Percentiles rank a stretch among this genome's conserved stretches.
These are phyloP conservation scores for Starmerella stigmatis DNA, from an alignment of 805 yeast species.

Conservation along the genomic window DNA sequence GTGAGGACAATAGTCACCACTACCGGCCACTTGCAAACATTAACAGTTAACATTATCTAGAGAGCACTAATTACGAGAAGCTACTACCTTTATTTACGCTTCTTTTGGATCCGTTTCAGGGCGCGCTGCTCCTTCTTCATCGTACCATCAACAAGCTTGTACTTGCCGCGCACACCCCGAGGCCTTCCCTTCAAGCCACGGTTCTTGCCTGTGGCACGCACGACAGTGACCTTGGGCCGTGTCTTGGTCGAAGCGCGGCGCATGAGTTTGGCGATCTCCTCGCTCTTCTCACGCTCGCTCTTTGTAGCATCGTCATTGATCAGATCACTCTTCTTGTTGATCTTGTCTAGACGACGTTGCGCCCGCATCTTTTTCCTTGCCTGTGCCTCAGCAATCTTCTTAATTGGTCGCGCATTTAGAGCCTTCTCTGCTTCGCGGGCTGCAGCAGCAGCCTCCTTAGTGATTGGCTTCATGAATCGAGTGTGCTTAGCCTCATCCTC, in stretches of 20 bases:
- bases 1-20: neutral
- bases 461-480: conserved; percentile 76
- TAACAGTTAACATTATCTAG: no score
- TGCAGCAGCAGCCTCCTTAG: conserved; percentile 83
- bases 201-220: conserved; percentile 77
- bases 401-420: conserved; percentile 92
- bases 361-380: conserved; percentile 95
- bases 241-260: conserved; percentile 57
- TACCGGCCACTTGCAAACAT: neutral
- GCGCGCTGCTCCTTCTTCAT: conserved; percentile 97
- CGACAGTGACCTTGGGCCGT: conserved; percentile 77
- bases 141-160: conserved; percentile 98
- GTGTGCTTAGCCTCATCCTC: conserved; percentile 87
- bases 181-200: conserved; percentile 91
- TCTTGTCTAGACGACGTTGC: conserved; percentile 68
- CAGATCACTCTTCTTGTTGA: conserved; percentile 84
- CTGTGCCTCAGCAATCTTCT: conserved; percentile 95
- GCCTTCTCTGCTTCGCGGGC: conserved; percentile 65
- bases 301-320: conserved; percentile 80
- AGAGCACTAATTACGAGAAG: no score
- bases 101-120: conserved; percentile 77
- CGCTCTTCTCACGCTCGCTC: conserved; percentile 89
- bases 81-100: conserved; percentile 60
- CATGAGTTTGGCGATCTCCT: conserved; percentile 80
- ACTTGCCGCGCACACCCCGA: conserved; percentile 90